Base-by-base conservation (phyloP, 2,329 filamentous ascomycete genomes). In the Aspergillus sp. region DNA sequence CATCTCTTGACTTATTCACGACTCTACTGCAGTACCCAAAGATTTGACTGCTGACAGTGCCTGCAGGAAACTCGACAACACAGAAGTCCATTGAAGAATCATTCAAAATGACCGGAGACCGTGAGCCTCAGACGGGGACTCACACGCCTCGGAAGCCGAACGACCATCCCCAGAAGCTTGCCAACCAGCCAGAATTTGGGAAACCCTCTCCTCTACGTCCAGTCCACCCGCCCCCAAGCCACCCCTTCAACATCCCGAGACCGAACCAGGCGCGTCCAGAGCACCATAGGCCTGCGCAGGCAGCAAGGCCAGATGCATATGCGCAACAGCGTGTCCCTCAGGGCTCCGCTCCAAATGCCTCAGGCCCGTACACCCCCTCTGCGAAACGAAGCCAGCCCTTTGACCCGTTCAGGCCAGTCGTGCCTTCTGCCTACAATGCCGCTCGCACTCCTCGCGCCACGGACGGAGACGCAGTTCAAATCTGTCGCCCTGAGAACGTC, bases 161-260 rank as follows among this genome's bases (percentile, higher is more conserved):
- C 30, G 51, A 62, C 17, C 52, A 55, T 22, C 33, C 51, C 12
- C 50, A 48, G 24, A 46, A 56, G 17, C 47, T 57, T 10, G 47
- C 58, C 10, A 57, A 63, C 4, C 56, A 64, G 19, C 63, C 69
- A 24, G 66, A 76, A 45, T 79, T 78, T 47, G 75, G 75, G 32
- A 69, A 71, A 44, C 63, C 75, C 2, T 76, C 72, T 40, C 71
- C 73, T 11, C 55, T 78, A 35, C 61, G 71, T 20, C 51, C 46
- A 29, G 44, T 42, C 16, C 57, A 42, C 64, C 58, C 69, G 38
- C 19, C 42, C 39, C 20, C 36, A 40, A 44, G 61, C 50, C 48
- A 66, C 39, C 57, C 66, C 4, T 74, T 74, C 57, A 71, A 72
- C 35, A 63, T 70, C 26, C 68, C 69, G 5, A 70, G 67, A 43